Percentiles rank a stretch among this genome's conserved stretches.
phyloP scores from a whole-genome alignment of 257 asterid species.

The Nicotiana tabacum region DNA sequence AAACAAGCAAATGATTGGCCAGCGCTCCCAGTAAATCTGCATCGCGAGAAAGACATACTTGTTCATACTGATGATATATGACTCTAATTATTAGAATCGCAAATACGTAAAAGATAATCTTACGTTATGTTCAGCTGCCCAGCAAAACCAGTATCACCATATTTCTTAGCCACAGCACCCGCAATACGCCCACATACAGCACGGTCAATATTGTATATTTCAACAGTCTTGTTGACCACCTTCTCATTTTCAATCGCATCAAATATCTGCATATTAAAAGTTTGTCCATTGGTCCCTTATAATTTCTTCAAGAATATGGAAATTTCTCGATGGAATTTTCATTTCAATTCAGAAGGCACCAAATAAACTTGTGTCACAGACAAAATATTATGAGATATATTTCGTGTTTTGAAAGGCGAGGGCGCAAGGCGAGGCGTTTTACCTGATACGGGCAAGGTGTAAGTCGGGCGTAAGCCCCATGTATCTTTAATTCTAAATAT shows the following conservation, averaged over 20 bases:
- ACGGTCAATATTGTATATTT: slow-evolving; percentile 89
- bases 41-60: slow-evolving; percentile 12
- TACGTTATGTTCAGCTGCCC: slow-evolving; percentile 93
- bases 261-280: slow-evolving; percentile 43
- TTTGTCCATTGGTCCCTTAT: neutral
- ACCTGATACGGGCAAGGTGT: too few relatives aligned
- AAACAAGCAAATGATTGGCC: slow-evolving; percentile 97
- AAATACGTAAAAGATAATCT: neutral
- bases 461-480: too few relatives aligned
- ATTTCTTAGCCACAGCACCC: slow-evolving; percentile 89
- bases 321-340: neutral
- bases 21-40: slow-evolving; percentile 92
- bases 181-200: slow-evolving; percentile 99
- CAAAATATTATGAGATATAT: neutral
- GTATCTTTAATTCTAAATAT: too few relatives aligned
- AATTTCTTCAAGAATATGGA: neutral
- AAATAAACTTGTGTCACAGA: neutral
- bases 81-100: neutral
- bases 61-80: slow-evolving; percentile 6
- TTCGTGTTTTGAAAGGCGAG: too few relatives aligned
- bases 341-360: neutral
- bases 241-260: slow-evolving; percentile 85
- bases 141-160: slow-evolving; percentile 96
- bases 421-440: too few relatives aligned
- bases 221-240: slow-evolving; percentile 62